Conservation (phyloP, 2,329 filamentous ascomycete species). For the Proliferodiscus dingleyae region DNA sequence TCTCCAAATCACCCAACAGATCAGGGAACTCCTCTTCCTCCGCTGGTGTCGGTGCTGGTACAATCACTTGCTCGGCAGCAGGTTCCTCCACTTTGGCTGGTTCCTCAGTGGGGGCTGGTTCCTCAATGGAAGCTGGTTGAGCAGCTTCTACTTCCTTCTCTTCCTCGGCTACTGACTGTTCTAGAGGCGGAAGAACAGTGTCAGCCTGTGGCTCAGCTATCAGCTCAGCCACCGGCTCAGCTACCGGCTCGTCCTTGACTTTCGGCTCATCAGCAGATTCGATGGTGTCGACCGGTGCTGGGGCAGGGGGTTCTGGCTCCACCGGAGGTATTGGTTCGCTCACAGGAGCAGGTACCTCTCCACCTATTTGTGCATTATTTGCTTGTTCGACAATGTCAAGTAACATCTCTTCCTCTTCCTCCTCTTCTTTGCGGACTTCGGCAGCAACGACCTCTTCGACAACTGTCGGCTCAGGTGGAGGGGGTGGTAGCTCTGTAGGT, state of each 20-base stretch:
- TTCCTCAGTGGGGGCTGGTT: no score
- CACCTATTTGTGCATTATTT: slow-evolving; percentile 13
- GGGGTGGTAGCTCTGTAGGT: slow-evolving; percentile 13
- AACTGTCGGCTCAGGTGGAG: slow-evolving; percentile 18
- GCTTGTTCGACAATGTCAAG: slow-evolving; percentile 22
- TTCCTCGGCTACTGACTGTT: background rate
- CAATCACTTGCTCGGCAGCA: background rate
- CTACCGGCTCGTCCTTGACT: background rate
- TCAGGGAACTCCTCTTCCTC: slow-evolving; percentile 23
- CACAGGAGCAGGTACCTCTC: background rate
- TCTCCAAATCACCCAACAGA: slow-evolving; percentile 26
- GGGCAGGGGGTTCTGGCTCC: background rate
- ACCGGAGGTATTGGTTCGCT: background rate
- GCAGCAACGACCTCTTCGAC: slow-evolving; percentile 9
- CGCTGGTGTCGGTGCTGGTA: background rate
- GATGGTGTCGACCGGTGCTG: no score
- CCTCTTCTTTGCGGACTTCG: slow-evolving; percentile 19
- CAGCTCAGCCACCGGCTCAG: no score
- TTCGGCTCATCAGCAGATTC: background rate
- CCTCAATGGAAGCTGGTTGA: background rate
- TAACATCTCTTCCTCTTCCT: slow-evolving; percentile 26
- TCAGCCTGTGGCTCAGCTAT: no score
- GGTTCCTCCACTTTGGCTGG: background rate
- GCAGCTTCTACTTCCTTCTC: background rate
- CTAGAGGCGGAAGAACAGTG: no score